A percentile compares a stretch with the other conserved stretches of the same genome.
phyloP scores from a whole-genome alignment of 78 protist species.

The Monocercomonoides exilis region DNA sequence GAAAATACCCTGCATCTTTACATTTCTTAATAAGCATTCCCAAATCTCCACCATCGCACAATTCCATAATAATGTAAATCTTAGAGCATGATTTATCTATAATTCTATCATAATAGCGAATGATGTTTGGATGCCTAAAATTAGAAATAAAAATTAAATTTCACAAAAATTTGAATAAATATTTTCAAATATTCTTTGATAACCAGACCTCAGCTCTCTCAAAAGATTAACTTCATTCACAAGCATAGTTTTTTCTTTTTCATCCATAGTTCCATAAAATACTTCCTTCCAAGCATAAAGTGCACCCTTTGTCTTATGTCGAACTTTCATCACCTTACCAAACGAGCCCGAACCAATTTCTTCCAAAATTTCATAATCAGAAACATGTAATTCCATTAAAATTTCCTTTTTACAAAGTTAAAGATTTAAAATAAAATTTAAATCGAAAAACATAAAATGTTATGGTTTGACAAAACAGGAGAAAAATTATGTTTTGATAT shows the following conservation, averaged over 20 bases:
- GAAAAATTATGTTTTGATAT: no score
- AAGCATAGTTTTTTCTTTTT: constrained; percentile 64
- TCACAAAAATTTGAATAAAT: neutral
- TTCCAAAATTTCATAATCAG: constrained; percentile 35
- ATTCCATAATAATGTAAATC: constrained; percentile 75
- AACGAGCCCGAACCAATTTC: constrained; percentile 62
- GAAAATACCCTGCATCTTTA: constrained; percentile 20
- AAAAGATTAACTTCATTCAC: constrained; percentile 77
- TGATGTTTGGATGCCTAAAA: constrained; percentile 66
- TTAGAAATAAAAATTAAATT: neutral
- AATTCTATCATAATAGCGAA: constrained; percentile 68
- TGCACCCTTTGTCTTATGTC: constrained; percentile 29
- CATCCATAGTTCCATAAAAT: constrained; percentile 63
- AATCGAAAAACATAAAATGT: no score
- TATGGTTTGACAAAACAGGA: neutral
- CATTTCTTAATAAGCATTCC: constrained; percentile 41
- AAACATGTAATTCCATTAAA: no score
- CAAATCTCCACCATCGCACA: constrained; percentile 84
- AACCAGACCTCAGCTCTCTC: constrained; percentile 36
- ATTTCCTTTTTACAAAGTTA: neutral
- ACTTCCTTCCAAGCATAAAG: constrained; percentile 72
- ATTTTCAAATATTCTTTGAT: no score
- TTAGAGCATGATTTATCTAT: constrained; percentile 38
- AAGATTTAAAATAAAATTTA: neutral
- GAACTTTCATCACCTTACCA: constrained; percentile 48